Conservation (phyloP, 2,329 filamentous ascomycete genomes). For the Tolypocladium inflatum region DNA sequence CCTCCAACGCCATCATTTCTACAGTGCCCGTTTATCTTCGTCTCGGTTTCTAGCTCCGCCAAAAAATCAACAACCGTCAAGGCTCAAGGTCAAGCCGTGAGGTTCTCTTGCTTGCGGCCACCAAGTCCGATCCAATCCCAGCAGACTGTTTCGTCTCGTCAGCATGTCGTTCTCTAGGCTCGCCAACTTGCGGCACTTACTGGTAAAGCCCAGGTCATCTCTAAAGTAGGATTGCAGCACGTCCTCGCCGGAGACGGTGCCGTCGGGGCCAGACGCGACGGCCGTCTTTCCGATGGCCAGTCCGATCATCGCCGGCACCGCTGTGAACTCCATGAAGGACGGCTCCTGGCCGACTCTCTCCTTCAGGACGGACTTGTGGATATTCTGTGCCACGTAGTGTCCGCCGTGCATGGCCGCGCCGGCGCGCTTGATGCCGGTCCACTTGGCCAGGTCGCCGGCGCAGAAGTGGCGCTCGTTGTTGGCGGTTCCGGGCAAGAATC, state of each 20-base stretch:
- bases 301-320: conserved; percentile 57
- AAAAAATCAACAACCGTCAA: not conserved
- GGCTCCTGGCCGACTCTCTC: conserved; percentile 29
- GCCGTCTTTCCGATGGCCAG: conserved; percentile 63
- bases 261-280: conserved; percentile 50
- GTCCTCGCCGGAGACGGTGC: conserved; percentile 51
- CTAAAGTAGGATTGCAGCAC: conserved; percentile 56
- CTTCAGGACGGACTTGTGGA: conserved; percentile 51
- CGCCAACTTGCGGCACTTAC: conserved; percentile 31
- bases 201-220: conserved; percentile 55
- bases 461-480: conserved; percentile 57
- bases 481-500: conserved; percentile 42
- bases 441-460: conserved; percentile 58
- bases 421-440: conserved; percentile 74
- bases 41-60: not conserved
- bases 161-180: conserved; percentile 2
- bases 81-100: not conserved
- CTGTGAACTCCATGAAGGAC: conserved; percentile 36
- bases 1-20: not conserved
- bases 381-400: conserved; percentile 54
- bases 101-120: conserved; percentile 15
- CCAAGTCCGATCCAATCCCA: conserved; percentile 44
- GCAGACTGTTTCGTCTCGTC: conserved; percentile 33
- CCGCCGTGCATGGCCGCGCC: conserved; percentile 69
- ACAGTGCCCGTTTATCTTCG: not conserved